A percentile compares a stretch with the other conserved stretches of the same genome.
phyloP scores from a whole-genome alignment of 2,329 filamentous ascomycete genomes.

The Diaporthe eres region DNA sequence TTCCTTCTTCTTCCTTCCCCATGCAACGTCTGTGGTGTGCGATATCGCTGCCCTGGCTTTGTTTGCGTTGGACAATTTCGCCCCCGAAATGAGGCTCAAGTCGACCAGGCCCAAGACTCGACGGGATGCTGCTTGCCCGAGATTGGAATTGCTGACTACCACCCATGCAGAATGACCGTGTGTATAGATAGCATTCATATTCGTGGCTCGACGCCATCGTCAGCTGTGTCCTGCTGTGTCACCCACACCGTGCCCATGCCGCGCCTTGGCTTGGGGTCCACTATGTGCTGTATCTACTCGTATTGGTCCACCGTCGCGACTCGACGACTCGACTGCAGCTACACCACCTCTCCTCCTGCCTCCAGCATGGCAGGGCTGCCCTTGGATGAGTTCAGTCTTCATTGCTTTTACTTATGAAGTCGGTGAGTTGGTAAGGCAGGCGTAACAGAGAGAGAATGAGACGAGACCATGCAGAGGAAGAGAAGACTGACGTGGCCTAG shows the following conservation, averaged over 20 bases:
- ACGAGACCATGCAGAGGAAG: background rate
- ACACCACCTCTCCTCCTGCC: too few species aligned
- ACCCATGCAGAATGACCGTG: background rate
- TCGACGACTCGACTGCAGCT: background rate
- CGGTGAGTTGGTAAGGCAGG: background rate
- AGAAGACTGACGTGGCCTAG: background rate
- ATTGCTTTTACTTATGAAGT: background rate
- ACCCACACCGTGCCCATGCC: slow-evolving; percentile 10
- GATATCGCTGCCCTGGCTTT: background rate
- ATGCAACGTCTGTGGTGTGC: slow-evolving; percentile 8
- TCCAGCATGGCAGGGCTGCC: background rate
- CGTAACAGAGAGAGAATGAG: background rate
- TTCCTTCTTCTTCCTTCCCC: background rate
- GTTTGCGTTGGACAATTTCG: slow-evolving; percentile 7
- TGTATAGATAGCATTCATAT: background rate
- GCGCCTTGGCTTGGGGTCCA: slow-evolving; percentile 20
- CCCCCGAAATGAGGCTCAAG: slow-evolving; percentile 10
- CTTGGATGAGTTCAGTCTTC: background rate
- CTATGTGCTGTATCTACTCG: background rate
- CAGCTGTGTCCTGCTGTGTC: slow-evolving; percentile 13
- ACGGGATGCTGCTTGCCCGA: background rate
- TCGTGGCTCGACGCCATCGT: too few species aligned
- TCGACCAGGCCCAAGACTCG: slow-evolving; percentile 20
- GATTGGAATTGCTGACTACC: slow-evolving; percentile 21
- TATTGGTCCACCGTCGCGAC: background rate